Base-by-base conservation (phyloP, 2,329 filamentous ascomycete genomes). In the Phialocephala subalpina region DNA sequence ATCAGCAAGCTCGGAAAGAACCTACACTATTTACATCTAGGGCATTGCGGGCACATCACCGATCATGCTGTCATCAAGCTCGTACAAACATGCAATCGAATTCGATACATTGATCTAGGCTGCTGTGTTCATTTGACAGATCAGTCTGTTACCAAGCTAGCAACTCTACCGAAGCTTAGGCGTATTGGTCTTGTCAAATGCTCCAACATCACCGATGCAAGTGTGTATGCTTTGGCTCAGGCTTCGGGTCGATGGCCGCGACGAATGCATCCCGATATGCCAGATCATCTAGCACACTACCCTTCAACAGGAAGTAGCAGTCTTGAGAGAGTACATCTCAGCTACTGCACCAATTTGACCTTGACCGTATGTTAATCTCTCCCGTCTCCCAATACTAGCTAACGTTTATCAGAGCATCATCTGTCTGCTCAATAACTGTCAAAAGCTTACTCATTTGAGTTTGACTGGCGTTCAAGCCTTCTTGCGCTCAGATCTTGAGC, bases 61-160 rank as follows among this genome's bases (percentile, higher is more conserved):
- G 96, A 99, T 75, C 85, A 89, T 40, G 94, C 93, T 1, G 93
- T 99, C 20, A 92, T 92, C 73, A 90, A 89, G 63, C 84, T 99
- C 36, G 93, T 97, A 45, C 90, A 91, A 71, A 84, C 84, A 61
- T 99, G 96, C 83, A 98, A 95, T 75, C 89, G 96, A 27, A 98
- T 99, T 71, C 88, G 96, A 63, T 99, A 99, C 77, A 99, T 99
- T 70, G 96, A 99, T 77, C 82, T 99, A 52, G 96, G 96, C n/a
- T 98, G 96, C 81, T 99, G 96, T 79, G 87, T 87, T 16, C 90
- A 93, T 72, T 82, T 99, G 67, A 98, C 96, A 0, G 96, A 99
- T 73, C 84, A 86, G 12, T 97, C 94, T 25, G 91, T 99, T 18
- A 91, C 87, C 68, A 90, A 93, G 69, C 83, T 99, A 42, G 94